phyloP scores from a whole-genome alignment of 2,329 filamentous ascomycete genomes.

The Aspergillus terreus region DNA sequence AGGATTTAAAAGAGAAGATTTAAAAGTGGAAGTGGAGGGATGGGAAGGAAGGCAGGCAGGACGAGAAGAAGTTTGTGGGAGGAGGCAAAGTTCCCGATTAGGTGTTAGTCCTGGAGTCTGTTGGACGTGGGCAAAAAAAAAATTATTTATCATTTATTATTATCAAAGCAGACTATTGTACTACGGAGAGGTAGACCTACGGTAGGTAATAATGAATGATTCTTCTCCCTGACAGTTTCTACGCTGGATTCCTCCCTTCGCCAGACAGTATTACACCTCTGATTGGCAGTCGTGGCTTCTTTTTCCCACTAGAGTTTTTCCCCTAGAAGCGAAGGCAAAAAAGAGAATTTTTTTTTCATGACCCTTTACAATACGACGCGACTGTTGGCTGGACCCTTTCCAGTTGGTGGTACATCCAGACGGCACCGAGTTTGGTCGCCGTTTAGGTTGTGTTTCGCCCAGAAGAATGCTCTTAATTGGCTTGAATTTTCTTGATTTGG shows the following conservation, averaged over 20 bases:
- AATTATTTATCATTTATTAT: no score
- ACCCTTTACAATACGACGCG: neutral
- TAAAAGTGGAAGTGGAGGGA: neutral
- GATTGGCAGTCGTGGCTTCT: no score
- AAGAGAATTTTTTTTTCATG: neutral
- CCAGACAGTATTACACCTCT: no score
- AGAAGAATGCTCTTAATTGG: constrained; percentile 1
- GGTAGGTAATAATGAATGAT: no score
- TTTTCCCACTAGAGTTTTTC: no score
- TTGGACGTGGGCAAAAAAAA: no score
- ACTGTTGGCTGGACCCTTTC: constrained; percentile 1
- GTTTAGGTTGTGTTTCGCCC: neutral
- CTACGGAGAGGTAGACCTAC: no score
- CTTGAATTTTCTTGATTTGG: neutral
- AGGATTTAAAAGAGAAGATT: constrained; percentile 10
- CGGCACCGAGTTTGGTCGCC: neutral
- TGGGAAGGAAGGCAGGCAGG: constrained; percentile 6
- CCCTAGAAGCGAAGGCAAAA: constrained; percentile 5
- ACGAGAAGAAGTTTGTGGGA: constrained; percentile 24
- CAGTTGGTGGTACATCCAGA: neutral
- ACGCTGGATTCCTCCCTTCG: no score
- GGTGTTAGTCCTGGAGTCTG: constrained; percentile 2
- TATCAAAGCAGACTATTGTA: no score
- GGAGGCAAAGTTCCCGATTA: constrained; percentile 10
- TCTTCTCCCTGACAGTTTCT: no score